Evolutionary conservation across 805 yeast species (phyloP), one percentile per base, ranked within the genome.

Genomic region (Brettanomyces anomalus): DNA sequence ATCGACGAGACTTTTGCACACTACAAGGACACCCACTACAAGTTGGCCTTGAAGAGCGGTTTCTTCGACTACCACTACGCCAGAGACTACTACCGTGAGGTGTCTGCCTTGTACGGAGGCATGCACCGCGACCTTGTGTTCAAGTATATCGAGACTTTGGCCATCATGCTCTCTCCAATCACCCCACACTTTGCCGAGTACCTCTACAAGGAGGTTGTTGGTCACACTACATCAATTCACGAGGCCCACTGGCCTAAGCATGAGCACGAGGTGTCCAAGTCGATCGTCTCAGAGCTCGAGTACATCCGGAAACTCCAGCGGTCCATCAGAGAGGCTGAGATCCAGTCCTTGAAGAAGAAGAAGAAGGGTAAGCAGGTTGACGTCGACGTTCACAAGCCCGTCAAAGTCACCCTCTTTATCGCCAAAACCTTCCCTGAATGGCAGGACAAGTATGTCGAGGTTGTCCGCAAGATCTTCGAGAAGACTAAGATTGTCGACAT

Each of bases 121-220:
- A 86, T 93, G 95, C 95, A 86, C 70, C 76, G 71, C 53, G 95
- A 85, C 55, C 73, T 93, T 49, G 81, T 87, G 34, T 57, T 77
- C 50, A 79, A 81, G 54, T 93, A 87, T 62, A 85, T 93, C 54
- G 95, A 88, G 66, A 68, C 78, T 28, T 98, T 93, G 70, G 81
- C 81, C 16, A 72, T 93, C 54, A 65, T 89, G 61, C 67, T 93
- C 53, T 79, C 95, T 15, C 98, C 98, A 49, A 71, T 93, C 54
- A 94, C 97, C 36, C 97, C 98, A 39, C 98, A 93, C 65, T 88
- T 90, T 63, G 79, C 93, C 50, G 98, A 93, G 54, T 86, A 78
- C 67, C 70, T 90, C 45, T 87, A 85, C 76, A 77, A 83, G 59
- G 97, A 90, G 51, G 71, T 88, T 36, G 70, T 93, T 49, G 78